Percentiles rank a stretch among this genome's conserved stretches.
Evolutionary conservation across 2,329 filamentous ascomycete genomes (phyloP).

Genomic region (Cladophialophora chaetospira): DNA sequence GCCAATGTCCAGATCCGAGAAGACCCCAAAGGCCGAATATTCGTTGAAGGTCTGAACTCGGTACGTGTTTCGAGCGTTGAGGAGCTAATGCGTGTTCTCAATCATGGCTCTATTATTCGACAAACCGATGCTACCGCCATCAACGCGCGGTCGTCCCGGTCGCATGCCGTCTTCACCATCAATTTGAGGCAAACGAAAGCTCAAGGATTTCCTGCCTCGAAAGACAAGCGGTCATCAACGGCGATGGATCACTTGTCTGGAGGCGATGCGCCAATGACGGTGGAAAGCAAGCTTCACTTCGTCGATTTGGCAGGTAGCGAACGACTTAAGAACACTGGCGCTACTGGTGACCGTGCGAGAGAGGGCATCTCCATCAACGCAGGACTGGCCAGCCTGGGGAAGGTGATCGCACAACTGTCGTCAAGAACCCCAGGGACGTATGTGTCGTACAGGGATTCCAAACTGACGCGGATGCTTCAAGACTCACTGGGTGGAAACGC

Average conservation of each 20-base stretch:
- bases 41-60: conserved; percentile 86
- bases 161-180: conserved; percentile 94
- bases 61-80: conserved; percentile 88
- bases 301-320: conserved; percentile 97
- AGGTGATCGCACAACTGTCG: conserved; percentile 97
- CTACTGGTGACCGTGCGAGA: conserved; percentile 88
- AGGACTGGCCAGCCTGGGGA: conserved; percentile 88
- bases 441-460: conserved; percentile 98
- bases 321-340: conserved; percentile 93
- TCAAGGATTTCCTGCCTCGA: conserved; percentile 69
- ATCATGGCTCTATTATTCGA: conserved; percentile 89
- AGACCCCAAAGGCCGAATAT: conserved; percentile 89
- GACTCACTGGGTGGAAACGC: conserved; percentile 96
- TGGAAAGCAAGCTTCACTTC: conserved; percentile 98
- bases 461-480: conserved; percentile 89
- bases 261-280: conserved; percentile 71
- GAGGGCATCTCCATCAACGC: conserved; percentile 99
- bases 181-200: conserved; percentile 68
- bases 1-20: conserved; percentile 86
- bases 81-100: conserved; percentile 83
- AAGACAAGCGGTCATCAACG: conserved; percentile 84
- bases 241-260: conserved; percentile 75
- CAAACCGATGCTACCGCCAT: conserved; percentile 97
- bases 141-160: conserved; percentile 96
- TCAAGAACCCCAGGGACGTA: conserved; percentile 84